Evolutionary conservation across 345 rosid genomes (phyloP).

Genomic region (Ceriops decandra): DNA sequence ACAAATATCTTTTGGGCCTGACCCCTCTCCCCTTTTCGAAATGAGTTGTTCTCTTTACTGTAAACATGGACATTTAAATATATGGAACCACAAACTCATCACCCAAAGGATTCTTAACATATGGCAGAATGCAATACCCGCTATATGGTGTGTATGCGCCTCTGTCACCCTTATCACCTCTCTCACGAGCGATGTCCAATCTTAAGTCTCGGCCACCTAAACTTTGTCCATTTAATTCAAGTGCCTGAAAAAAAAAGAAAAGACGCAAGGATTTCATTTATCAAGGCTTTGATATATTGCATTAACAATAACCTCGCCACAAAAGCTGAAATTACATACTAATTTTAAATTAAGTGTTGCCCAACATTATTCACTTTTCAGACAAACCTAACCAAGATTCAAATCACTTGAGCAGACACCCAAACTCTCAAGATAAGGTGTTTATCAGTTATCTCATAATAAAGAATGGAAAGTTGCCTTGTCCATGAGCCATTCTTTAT

Average conservation of each 20-base stretch:
- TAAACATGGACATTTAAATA: not conserved
- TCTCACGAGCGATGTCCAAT: conserved; percentile 69
- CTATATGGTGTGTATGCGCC: conserved; percentile 56
- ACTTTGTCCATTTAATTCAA: conserved; percentile 47
- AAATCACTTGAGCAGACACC: too few relatives aligned
- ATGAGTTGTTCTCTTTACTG: conserved; percentile 50
- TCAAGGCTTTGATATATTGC: not conserved
- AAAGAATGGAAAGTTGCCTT: too few relatives aligned
- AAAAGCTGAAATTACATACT: not conserved
- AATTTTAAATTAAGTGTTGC: too few relatives aligned
- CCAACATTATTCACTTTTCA: too few relatives aligned
- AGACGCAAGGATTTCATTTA: not conserved
- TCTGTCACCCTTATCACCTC: conserved; percentile 44
- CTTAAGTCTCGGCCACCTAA: conserved; percentile 50
- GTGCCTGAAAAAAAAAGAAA: conserved; percentile 44
- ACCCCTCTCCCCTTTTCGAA: conserved; percentile 47
- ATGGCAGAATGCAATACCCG: conserved; percentile 34
- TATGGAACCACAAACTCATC: not conserved
- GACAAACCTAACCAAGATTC: too few relatives aligned
- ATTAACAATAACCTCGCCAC: not conserved
- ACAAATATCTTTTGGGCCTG: conserved; percentile 43
- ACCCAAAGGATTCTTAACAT: not conserved
- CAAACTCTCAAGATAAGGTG: too few relatives aligned
- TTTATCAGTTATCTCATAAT: too few relatives aligned
- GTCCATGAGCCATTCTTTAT: too few relatives aligned